Base-by-base conservation (phyloP, 805 yeast genomes). In the Candida lessepsii region DNA sequence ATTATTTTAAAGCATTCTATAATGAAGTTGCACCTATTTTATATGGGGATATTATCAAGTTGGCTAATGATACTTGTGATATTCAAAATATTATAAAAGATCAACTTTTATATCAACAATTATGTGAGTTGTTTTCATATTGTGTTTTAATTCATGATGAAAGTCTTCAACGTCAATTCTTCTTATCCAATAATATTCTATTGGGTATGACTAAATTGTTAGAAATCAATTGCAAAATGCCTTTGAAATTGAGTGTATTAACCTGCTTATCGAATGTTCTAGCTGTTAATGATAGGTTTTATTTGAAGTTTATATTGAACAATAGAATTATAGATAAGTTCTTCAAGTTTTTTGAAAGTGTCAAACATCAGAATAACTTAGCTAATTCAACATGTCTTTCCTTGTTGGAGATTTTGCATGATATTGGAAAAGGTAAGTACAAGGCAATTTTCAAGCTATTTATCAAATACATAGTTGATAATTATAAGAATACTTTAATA, bases 301-400 rank as follows among this genome's bases (percentile, higher is more conserved):
- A 83, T 50, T 71, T 76, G 15, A 57, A 76, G 19, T 73, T 76
- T 46, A 70, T 90, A 37, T 68, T 84, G 13, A 67, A 77, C 11
- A 66, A 78, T 41, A 72, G 78, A 35, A 56, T 82, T 4, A 66
- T 82, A 39, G 67, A 61, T 3, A 63, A 68, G 15, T 67, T 81
- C 24, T 70, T 86, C 41, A 53, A 58, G 1, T 64, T 78, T 35
- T 67, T 85, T 45, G 60, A 65, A 16, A 71, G 65, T 10, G 74
- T 78, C 8, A 65, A 72, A 5, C 60, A 67, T 21, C 60, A 62
- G 27, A 80, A 85, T 55, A 84, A 81, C 53, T 61, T 89, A 44
- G 73, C 84, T 2, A 84, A 80, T 52, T 88, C 96, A 0, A 75
- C 90, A 5, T 75, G 91, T 47, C 66, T 88, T 33, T 89, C 85